A percentile compares a stretch with the other conserved stretches of the same genome.
phyloP scores from a whole-genome alignment of 495 filamentous ascomycete species.

The Lasiosphaeris hirsuta region DNA sequence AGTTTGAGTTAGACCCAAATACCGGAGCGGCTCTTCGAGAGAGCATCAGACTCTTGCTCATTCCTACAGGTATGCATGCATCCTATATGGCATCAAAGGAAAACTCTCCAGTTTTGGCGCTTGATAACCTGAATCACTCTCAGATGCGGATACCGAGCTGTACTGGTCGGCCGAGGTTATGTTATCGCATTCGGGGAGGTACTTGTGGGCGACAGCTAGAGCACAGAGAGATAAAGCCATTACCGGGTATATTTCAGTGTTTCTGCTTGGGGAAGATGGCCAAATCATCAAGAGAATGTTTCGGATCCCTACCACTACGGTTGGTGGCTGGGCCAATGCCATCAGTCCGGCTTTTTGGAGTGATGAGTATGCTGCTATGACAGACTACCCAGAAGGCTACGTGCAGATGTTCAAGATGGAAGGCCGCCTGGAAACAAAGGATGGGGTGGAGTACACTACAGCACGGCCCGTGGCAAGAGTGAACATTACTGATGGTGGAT shows the following conservation, averaged over 20 bases:
- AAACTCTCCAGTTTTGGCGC: not conserved
- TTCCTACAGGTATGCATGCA: conserved; percentile 16
- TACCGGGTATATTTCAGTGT: conserved; percentile 34
- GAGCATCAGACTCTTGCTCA: conserved; percentile 16
- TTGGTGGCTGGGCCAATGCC: conserved; percentile 34
- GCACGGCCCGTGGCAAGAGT: conserved; percentile 27
- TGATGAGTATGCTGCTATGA: conserved; percentile 30
- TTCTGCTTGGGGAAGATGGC: conserved; percentile 24
- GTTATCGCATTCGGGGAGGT: conserved; percentile 28
- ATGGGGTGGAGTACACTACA: conserved; percentile 19
- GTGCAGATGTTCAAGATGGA: conserved; percentile 37
- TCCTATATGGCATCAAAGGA: not conserved
- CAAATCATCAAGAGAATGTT: conserved; percentile 31
- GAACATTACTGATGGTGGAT: conserved; percentile 32
- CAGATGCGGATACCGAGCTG: conserved; percentile 13
- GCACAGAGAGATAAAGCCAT: conserved; percentile 13
- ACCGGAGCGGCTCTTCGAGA: conserved; percentile 7
- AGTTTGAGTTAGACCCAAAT: conserved; percentile 4
- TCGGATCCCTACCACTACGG: conserved; percentile 28
- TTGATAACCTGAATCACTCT: not conserved
- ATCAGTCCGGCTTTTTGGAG: conserved; percentile 32
- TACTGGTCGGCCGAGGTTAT: conserved; percentile 40
- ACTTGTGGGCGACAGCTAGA: conserved; percentile 37
- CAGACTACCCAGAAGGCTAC: conserved; percentile 35
- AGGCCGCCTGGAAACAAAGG: conserved; percentile 4